These are phyloP conservation scores for Adansonia grandidieri DNA, from an alignment of 441 rosid genomes.

Conservation along the genomic window DNA sequence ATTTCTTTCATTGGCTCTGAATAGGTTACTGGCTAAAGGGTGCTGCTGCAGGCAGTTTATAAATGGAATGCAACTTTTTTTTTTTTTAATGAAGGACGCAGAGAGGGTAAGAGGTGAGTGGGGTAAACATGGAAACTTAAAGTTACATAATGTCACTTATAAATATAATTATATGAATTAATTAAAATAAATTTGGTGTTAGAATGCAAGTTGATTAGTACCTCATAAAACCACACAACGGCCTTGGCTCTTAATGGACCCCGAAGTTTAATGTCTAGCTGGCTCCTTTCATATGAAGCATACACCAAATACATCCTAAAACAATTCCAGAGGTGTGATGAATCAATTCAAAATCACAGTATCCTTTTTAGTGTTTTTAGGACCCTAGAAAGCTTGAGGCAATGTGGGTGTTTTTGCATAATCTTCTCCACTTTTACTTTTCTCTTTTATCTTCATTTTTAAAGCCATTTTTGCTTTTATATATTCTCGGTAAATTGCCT, in stretches of 20 bases:
- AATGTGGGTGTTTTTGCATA: slow-evolving; percentile 23
- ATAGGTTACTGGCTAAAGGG: not conserved
- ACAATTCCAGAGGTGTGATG: not conserved
- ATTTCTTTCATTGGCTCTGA: not conserved
- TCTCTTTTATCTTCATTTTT: slow-evolving; percentile 30
- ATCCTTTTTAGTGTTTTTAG: not conserved
- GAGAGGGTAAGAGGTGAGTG: too few relatives aligned
- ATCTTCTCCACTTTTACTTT: not conserved
- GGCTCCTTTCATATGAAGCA: too few relatives aligned
- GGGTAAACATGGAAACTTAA: too few relatives aligned
- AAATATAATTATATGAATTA: too few relatives aligned
- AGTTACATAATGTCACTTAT: too few relatives aligned
- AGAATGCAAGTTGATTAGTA: too few relatives aligned
- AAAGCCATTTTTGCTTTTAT: slow-evolving; percentile 32
- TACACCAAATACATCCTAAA: not conserved
- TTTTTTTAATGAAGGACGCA: too few relatives aligned
- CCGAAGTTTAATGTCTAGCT: not conserved
- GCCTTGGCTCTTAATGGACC: not conserved
- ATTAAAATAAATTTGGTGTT: too few relatives aligned
- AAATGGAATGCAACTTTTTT: not conserved
- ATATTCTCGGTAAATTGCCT: slow-evolving; percentile 36
- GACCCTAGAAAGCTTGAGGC: slow-evolving; percentile 28
- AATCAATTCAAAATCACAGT: slow-evolving; percentile 36
- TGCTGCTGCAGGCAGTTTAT: not conserved
- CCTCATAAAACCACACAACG: not conserved